Evolutionary conservation across 1,284 basidiomycete genomes (phyloP).

Genomic region (Psilocybe mexicana): DNA sequence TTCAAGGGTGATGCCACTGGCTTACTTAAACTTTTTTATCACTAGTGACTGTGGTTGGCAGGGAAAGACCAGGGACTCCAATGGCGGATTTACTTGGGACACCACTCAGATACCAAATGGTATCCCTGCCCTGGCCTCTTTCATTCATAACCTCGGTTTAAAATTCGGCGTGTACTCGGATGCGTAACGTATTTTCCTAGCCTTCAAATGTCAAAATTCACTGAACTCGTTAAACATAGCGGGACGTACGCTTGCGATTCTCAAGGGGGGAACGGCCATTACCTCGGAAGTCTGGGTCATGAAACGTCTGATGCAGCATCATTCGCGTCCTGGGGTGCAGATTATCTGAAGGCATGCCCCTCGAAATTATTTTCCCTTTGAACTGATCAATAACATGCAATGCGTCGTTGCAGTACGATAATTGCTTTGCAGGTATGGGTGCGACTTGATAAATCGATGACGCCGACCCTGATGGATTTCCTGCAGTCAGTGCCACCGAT

Average conservation of each 20-base stretch:
- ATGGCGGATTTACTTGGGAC: constrained; percentile 45
- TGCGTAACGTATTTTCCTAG: constrained; percentile 28
- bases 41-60: constrained; percentile 48
- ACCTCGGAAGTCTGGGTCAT: constrained; percentile 43
- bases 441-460: neutral
- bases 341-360: constrained; percentile 44
- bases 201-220: neutral
- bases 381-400: neutral
- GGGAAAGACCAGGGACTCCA: constrained; percentile 38
- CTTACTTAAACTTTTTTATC: neutral
- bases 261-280: constrained; percentile 43
- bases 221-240: constrained; percentile 25
- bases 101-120: constrained; percentile 40
- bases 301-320: constrained; percentile 43
- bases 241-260: constrained; percentile 46
- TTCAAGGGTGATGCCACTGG: neutral
- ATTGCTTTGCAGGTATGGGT: constrained; percentile 42
- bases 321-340: constrained; percentile 49
- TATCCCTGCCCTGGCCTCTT: constrained; percentile 38
- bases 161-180: constrained; percentile 47
- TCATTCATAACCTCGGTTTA: constrained; percentile 38
- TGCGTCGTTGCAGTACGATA: constrained; percentile 38
- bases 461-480: neutral
- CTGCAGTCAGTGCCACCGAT: constrained; percentile 40
- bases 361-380: constrained; percentile 10